Base-by-base conservation (phyloP, 148 eudicot species). In the Rhododendron molle region DNA sequence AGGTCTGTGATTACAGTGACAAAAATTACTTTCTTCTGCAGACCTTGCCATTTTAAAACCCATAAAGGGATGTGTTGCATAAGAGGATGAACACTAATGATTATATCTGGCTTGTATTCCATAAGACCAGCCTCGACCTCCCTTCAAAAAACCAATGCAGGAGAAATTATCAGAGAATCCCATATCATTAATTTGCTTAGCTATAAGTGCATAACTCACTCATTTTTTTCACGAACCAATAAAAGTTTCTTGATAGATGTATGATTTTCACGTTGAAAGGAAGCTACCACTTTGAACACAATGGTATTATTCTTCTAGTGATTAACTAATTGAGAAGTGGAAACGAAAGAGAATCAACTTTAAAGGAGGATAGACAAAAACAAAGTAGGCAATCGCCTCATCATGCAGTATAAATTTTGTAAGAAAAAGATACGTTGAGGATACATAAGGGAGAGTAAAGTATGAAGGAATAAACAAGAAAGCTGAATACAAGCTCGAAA, bases 41-140 rank as follows among this genome's bases (percentile, higher is more conserved):
- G 93, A 67, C 98, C 96, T 91, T 95, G 99, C 99, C 98, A 97
- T 87, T 95, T 97, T 32, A 97, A 96, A 85, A 97, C 99, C 99
- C 96, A 95, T 86, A 95, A 83, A 47, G 99, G 99, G 30, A 97
- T 95, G 83, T 97, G 99, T 88, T 97, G 99, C 98, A 95, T 97
- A 26, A 97, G 97, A 88, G 99, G 99, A 88, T 97, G 99, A 47
- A 95, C 99, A 65, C 98, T 94, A 9, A 95, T 95, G 82, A 97
- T 97, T 76, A 97, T 94, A 49, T 95, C 99, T 0, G 99, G 99
- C 88, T 93, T 97, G 90, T 94, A 97, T 87, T 97, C 95, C 98
- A 97, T 97, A 71, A 95, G 86, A 84, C 99, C 99, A 78, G 99
- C 98, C 88, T 97, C 99, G 26, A 97, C 96, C 89, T 95, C 98